Evolutionary conservation across 1,139 yeast species (phyloP), one percentile per base, ranked within the genome.

Genomic region (Candida glucosophila): DNA sequence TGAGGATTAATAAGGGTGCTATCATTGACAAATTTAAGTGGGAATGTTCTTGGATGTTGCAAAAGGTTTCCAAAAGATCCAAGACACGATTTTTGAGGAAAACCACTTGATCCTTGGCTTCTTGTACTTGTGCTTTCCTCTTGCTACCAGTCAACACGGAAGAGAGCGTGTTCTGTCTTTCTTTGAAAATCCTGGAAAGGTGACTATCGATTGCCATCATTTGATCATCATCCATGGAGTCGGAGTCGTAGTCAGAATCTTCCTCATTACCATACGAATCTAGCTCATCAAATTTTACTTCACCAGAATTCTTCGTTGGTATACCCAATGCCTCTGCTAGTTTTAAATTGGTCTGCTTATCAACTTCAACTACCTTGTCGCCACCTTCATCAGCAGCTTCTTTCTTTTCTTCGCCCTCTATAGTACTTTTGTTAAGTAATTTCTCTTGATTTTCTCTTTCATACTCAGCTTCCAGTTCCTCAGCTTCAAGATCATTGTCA

Each of bases 121-220:
- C 78, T 24, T 65, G 55, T 12, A 73, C 85, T 38, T 83, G 93
- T 12, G 66, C 50, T 39, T 82, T 79, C 37, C 85, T 60, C 43
- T 74, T 72, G 42, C 72, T 77, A 5, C 88, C 88, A 2, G 79
- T 67, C 10, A 52, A 48, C 15, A 55, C 38, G 17, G 51, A 52
- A 8, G 67, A 52, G 28, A 80, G 49, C 0, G 82, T 78, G 31
- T 70, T 73, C 39, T 75, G 73, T 44, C 92, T 72, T 42, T 86
- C 90, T 41, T 79, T 74, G 64, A 90, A 90, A 31, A 90, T 90
- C 29, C 69, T 71, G 0, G 95, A 73, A 17, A 90, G 60, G 34
- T 85, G 92, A 15, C 68, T 85, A 48, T 90, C 98, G 47, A 90
- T 71, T 10, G 90, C 94, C 77, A 88, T 75, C 99, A 90, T 90